Base-by-base conservation (phyloP, 106 monocot species). In the Dioscorea dumetorum region DNA sequence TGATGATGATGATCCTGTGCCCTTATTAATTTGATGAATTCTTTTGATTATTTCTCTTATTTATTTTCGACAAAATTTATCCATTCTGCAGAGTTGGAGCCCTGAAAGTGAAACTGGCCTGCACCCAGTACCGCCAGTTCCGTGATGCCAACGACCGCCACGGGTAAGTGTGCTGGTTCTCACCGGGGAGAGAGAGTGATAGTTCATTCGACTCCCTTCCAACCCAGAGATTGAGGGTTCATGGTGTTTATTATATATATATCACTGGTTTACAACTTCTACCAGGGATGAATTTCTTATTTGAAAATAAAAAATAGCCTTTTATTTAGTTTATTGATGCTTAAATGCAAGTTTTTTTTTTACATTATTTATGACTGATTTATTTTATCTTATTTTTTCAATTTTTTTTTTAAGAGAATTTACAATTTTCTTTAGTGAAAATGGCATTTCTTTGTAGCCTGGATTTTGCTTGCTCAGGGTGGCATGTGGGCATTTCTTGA, bases 1-100 rank as follows among this genome's bases (percentile, higher is more conserved):
- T 23, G 15, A 10, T 58, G 24, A 51, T 9, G 17, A 16, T 23
- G 15, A 10, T 58, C 49, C 62, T 9, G 17, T n/a, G 31, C 20
- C 4, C 22, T 12, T 23, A 59, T 28, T 22, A n/a, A n/a, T n/a
- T 23, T 23, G 22, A 12, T 22, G 2, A 7, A 41, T 41, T 8
- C 41, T 41, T 34, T 41, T 41, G 41, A 0, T 22, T 59, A 22
- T 19, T 20, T 59, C 4, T 59, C 1, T 21, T 22, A 22, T 11
- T 22, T 7, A 1, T 19, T 20, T 59, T 22, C 11, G 10, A 7
- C 2, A 50, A 50, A 49, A 24, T 58, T 13, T 18, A 49, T 61
- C 11, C 53, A 32, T 2, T 19, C 19, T 71, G 34, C 73, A 82
- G 82, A 64, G 77, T 82, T 33, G 82, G 82, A 24, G 82, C 73